A percentile compares a stretch with the other conserved stretches of the same genome.
Evolutionary conservation across 2,329 filamentous ascomycete genomes (phyloP).

Genomic region (Pseudocercospora macadamiae): DNA sequence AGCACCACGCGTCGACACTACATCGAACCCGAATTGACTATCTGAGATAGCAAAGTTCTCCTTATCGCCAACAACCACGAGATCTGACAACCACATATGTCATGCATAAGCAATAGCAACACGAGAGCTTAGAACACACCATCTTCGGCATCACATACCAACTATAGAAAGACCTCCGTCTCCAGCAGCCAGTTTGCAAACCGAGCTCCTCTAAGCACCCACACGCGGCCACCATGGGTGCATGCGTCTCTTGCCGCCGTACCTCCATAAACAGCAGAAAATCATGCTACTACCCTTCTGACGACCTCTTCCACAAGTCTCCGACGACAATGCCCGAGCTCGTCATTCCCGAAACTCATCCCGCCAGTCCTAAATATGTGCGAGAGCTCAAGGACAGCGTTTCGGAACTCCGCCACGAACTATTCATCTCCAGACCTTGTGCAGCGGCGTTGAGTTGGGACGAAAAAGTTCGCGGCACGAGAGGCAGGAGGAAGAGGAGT

Average conservation of each 20-base stretch:
- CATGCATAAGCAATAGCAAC: not conserved
- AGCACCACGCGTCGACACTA: not conserved
- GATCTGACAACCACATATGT: not conserved
- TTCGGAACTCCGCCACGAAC: not conserved
- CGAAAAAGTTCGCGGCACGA: not conserved
- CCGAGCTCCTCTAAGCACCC: not conserved
- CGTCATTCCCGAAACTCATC: not conserved
- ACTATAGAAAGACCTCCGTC: not conserved
- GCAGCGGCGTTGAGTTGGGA: not conserved
- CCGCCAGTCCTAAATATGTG: not conserved
- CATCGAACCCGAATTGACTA: not conserved
- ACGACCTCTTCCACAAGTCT: constrained; percentile 1
- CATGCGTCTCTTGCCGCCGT: not conserved
- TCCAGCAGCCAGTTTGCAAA: not conserved
- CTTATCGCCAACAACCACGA: not conserved
- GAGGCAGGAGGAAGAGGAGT: not conserved
- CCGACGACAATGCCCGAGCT: not conserved
- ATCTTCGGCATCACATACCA: too few relatives aligned
- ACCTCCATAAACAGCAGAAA: not conserved
- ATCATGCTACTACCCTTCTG: not conserved
- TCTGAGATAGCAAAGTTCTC: not conserved
- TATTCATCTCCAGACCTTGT: not conserved
- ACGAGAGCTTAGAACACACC: constrained; percentile 2
- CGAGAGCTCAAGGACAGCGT: not conserved
- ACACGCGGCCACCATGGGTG: not conserved